phyloP scores from a whole-genome alignment of 768 basidiomycete species.

The Heimioporus sp. region DNA sequence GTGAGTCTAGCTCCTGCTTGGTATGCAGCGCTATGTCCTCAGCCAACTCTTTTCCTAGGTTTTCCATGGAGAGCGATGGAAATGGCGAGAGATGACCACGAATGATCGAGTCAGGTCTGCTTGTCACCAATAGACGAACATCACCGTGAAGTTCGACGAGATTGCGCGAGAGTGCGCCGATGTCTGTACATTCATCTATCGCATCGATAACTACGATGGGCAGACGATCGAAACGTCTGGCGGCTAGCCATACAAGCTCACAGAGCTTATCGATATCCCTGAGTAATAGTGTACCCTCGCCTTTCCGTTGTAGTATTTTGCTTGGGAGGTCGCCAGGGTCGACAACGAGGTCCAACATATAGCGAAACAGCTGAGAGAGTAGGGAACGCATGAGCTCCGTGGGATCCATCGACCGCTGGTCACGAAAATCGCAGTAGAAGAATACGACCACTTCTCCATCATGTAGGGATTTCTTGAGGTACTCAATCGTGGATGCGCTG shows the following conservation, averaged over 20 bases:
- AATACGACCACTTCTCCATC: neutral
- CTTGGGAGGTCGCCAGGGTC: neutral
- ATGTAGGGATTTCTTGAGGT: neutral
- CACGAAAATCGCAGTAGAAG: conserved; percentile 13
- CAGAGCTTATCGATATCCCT: neutral
- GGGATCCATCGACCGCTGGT: neutral
- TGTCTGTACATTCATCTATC: conserved; percentile 1
- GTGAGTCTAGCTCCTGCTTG: neutral
- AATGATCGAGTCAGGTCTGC: neutral
- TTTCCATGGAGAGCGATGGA: neutral
- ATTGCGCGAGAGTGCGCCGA: neutral
- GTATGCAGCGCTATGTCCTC: neutral
- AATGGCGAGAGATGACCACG: neutral
- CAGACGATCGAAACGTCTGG: neutral
- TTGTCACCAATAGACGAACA: neutral
- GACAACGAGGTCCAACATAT: neutral
- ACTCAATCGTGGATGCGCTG: neutral
- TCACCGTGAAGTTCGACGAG: neutral
- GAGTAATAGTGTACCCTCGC: neutral
- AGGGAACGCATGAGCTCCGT: conserved; percentile 5
- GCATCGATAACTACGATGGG: conserved; percentile 2
- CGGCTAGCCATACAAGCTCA: neutral
- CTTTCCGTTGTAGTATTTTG: conserved; percentile 1
- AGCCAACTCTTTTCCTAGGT: neutral
- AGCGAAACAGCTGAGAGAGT: conserved; percentile 4